A percentile compares a stretch with the other conserved stretches of the same genome.
Evolutionary conservation across 2,329 filamentous ascomycete genomes (phyloP).

Genomic region (Nothomitra cinnamomea): DNA sequence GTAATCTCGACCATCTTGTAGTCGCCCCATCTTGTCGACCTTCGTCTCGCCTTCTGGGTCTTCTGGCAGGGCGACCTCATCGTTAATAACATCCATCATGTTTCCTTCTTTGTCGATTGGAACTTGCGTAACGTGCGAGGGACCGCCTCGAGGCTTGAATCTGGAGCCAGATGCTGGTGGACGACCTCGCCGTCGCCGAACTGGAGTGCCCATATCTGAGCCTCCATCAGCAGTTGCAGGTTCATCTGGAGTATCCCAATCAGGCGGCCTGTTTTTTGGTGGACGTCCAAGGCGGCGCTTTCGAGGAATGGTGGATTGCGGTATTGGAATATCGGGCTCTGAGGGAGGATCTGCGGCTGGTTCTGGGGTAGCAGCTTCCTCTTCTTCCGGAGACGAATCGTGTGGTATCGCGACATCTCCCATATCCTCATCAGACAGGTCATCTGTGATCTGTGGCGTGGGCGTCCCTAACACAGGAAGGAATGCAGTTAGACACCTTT

Average conservation of each 20-base stretch:
- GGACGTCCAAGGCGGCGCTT: conserved; percentile 67
- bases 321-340: conserved; percentile 20
- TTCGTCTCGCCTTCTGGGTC: conserved; percentile 83
- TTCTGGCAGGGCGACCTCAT: conserved; percentile 78
- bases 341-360: conserved; percentile 13
- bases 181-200: conserved; percentile 30
- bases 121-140: conserved; percentile 63
- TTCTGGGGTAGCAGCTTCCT: conserved; percentile 3
- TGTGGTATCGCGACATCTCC: conserved; percentile 15
- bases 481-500: conserved; percentile 1
- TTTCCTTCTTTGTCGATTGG: conserved; percentile 90
- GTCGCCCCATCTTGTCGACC: conserved; percentile 74
- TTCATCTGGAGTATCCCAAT: conserved; percentile 48
- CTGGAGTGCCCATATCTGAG: conserved; percentile 30
- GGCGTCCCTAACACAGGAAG: conserved; percentile 21
- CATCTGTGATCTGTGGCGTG: conserved; percentile 24
- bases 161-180: conserved; percentile 38
- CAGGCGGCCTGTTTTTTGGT: conserved; percentile 67
- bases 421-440: conserved; percentile 28
- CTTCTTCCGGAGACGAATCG: conserved; percentile 5
- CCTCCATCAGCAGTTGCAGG: conserved; percentile 26
- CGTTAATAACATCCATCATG: conserved; percentile 73
- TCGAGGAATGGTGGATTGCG: conserved; percentile 41
- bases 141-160: conserved; percentile 54
- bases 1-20: conserved; percentile 76